Evolutionary conservation across 305 asterid genomes (phyloP), one percentile per base, ranked within the genome.

Genomic region (Rubia occidens): DNA sequence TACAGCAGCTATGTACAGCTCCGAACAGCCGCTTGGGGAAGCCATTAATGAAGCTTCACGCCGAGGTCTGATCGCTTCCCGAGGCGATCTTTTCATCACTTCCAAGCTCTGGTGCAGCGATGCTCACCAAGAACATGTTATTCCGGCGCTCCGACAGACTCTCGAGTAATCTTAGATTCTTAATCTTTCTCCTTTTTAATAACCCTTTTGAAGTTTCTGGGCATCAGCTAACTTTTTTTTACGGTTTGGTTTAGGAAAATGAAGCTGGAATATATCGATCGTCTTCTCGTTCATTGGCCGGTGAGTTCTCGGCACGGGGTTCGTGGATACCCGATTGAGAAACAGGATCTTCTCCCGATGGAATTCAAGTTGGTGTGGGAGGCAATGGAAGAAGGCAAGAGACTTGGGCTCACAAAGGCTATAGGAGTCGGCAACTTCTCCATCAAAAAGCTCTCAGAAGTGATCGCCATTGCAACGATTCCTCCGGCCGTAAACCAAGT

Each of bases 381-480:
- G 69, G 89, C 88, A 67, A 81, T 90, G 94, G 94, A 86, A 80
- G 88, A 85, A 62, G 81, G 91, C 75, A 81, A 80, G 62, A 81
- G 66, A 61, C 72, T 78, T 43, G 91, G 95, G 20, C 80, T 85
- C 6, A 80, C 91, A 0, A 85, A 84, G 66, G 72, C 89, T 15
- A 85, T 85, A 51, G 96, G 96, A 70, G 91, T 88, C 5, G 78
- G 94, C 85, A 89, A 88, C 59, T 89, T 89, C 66, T 73, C 89
- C 62, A 72, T 77, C 72, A 78, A 80, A 78, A 85, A 86, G 83
- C 82, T 89, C 49, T 66, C 71, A 40, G 64, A 79, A 42, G 60
- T 88, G 62, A 64, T 83, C 37, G 68, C 79, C 3, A 61, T 45
- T 8, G 87, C 88, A 2, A 73, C 60, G n/a, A 85, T 85, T 54